These are phyloP conservation scores for Cercospora sojina DNA, from an alignment of 2,329 filamentous ascomycete genomes.

Conservation along the genomic window DNA sequence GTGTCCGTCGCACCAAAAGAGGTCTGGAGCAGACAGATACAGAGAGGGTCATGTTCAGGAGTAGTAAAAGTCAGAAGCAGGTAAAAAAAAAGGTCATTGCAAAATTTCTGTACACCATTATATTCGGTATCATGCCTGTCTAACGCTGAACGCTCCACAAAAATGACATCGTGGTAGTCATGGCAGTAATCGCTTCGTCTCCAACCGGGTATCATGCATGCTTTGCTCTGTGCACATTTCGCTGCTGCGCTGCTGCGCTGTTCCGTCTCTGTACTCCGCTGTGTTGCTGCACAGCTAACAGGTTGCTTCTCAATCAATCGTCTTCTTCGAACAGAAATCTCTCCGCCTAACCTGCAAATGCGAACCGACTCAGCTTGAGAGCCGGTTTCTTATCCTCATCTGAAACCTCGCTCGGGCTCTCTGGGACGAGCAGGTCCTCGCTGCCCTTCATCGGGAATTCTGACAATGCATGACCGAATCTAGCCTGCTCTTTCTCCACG, in stretches of 20 bases:
- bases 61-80: background rate
- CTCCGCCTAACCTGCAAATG: constrained; percentile 31
- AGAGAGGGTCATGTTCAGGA: background rate
- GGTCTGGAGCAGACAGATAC: background rate
- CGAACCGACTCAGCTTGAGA: constrained; percentile 44
- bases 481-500: constrained; percentile 27
- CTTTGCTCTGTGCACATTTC: background rate
- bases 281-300: background rate
- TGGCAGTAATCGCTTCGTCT: background rate
- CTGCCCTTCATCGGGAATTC: constrained; percentile 42
- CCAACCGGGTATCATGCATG: background rate
- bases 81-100: background rate
- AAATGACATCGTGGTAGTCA: background rate
- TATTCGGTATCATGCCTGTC: background rate
- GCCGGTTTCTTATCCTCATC: constrained; percentile 39
- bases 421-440: constrained; percentile 49
- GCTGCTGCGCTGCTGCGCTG: background rate
- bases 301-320: background rate
- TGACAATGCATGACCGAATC: constrained; percentile 13
- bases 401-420: constrained; percentile 45
- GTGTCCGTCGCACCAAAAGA: background rate
- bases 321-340: background rate
- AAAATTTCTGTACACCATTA: background rate
- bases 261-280: background rate
- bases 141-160: constrained; percentile 1